Conservation (phyloP, 1,284 basidiomycete species). For the Clitocybe nebularis region DNA sequence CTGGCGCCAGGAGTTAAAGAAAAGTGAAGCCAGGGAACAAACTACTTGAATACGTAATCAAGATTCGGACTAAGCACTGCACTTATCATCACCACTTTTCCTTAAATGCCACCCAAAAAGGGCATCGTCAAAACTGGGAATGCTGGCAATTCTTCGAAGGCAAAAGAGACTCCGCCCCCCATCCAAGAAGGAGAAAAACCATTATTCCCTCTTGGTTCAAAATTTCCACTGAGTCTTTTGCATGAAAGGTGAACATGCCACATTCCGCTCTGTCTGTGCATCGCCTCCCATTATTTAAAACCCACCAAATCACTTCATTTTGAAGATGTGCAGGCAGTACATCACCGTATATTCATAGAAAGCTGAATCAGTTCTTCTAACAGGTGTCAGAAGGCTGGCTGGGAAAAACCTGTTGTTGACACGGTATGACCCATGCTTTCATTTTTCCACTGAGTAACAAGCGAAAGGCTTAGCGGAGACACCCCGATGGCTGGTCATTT, state of each 20-base stretch:
- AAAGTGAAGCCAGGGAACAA: background rate
- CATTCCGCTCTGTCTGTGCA: background rate
- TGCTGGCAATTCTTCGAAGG: constrained; percentile 77
- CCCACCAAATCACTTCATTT: too few relatives aligned
- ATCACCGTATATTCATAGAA: background rate
- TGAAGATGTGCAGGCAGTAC: background rate
- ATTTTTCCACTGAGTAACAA: constrained; percentile 1
- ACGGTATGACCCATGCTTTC: constrained; percentile 44
- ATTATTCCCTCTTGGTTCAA: constrained; percentile 79
- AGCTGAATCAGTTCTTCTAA: background rate
- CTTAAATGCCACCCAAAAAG: constrained; percentile 63
- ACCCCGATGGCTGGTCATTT: constrained; percentile 53
- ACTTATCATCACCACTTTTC: background rate
- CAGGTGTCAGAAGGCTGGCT: constrained; percentile 80
- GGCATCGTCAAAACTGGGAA: constrained; percentile 85
- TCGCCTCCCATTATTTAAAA: background rate
- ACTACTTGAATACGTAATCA: constrained; percentile 13
- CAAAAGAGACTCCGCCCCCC: constrained; percentile 27
- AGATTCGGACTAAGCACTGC: constrained; percentile 1
- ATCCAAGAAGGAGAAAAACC: constrained; percentile 39
- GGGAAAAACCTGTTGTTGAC: constrained; percentile 77
- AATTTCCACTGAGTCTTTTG: constrained; percentile 73
- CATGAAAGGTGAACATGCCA: constrained; percentile 58
- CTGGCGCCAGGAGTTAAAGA: constrained; percentile 4
- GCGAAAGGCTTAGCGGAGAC: constrained; percentile 38